Evolutionary conservation across 176 grass and related monocot genomes (phyloP).

Genomic region (Triticum aestivum): DNA sequence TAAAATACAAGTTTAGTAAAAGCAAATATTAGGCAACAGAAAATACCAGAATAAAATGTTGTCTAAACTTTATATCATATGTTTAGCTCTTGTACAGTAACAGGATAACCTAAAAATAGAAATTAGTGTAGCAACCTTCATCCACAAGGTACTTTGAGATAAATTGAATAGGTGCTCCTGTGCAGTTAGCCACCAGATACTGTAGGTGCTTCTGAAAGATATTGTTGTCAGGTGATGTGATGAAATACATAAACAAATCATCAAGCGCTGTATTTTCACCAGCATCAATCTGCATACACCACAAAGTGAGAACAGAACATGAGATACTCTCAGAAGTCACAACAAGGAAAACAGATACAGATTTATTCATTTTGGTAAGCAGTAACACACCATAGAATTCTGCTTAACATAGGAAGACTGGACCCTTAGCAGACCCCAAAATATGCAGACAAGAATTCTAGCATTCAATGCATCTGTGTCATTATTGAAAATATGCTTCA

Average conservation of each 20-base stretch:
- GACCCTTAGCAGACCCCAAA: conserved; percentile 73
- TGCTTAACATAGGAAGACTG: conserved; percentile 43
- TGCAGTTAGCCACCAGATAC: conserved; percentile 74
- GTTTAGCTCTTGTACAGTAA: conserved; percentile 14
- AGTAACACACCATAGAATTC: conserved; percentile 52
- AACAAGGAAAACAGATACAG: conserved; percentile 11
- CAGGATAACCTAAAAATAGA: conserved; percentile 12
- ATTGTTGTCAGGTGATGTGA: conserved; percentile 53
- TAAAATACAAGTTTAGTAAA: neutral
- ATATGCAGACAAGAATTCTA: conserved; percentile 72
- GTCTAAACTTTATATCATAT: neutral
- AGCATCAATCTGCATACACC: conserved; percentile 44
- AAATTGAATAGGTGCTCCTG: conserved; percentile 65
- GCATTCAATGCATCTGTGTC: conserved; percentile 65
- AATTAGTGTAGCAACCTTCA: conserved; percentile 61
- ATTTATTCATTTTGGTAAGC: conserved; percentile 21
- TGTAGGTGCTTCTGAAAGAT: conserved; percentile 71
- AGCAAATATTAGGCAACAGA: neutral
- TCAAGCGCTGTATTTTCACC: conserved; percentile 38
- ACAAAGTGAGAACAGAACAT: conserved; percentile 25
- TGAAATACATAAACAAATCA: conserved; percentile 80
- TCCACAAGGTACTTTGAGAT: conserved; percentile 82
- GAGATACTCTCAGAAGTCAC: conserved; percentile 13
- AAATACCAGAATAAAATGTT: neutral
- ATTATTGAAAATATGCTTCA: conserved; percentile 58